A percentile compares a stretch with the other conserved stretches of the same genome.
These are phyloP conservation scores for Alternaria hordeiaustralica DNA, from an alignment of 2,329 filamentous ascomycete species.

Conservation along the genomic window DNA sequence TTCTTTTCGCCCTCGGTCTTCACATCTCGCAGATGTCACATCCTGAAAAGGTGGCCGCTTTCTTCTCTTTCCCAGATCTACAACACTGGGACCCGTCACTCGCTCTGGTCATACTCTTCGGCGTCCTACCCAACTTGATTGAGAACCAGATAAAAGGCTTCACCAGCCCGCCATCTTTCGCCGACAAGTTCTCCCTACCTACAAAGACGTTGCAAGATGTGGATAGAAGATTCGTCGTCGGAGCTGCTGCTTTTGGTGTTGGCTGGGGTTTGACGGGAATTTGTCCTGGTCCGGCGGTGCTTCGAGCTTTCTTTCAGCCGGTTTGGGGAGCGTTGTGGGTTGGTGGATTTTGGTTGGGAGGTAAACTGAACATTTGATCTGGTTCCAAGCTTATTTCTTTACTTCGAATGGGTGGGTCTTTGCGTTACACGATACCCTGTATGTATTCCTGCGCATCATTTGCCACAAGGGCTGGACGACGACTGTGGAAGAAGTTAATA, in stretches of 20 bases:
- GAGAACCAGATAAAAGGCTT: constrained; percentile 34
- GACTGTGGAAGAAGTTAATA: neutral
- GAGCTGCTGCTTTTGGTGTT: constrained; percentile 57
- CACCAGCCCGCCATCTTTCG: constrained; percentile 50
- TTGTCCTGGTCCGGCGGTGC: constrained; percentile 59
- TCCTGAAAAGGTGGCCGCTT: constrained; percentile 58
- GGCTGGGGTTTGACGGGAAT: constrained; percentile 60
- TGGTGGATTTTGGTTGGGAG: constrained; percentile 55
- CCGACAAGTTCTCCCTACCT: constrained; percentile 52
- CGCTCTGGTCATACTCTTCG: constrained; percentile 57
- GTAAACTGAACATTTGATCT: constrained; percentile 8
- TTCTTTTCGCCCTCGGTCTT: constrained; percentile 60
- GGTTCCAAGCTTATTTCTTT: neutral
- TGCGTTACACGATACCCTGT: neutral
- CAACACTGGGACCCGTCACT: constrained; percentile 59
- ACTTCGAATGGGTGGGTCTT: neutral
- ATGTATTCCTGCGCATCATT: neutral
- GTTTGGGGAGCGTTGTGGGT: constrained; percentile 57
- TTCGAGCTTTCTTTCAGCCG: constrained; percentile 56
- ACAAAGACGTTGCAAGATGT: constrained; percentile 55
- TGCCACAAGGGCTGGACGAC: neutral
- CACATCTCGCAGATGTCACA: constrained; percentile 60
- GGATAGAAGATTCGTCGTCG: constrained; percentile 57
- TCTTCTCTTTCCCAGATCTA: constrained; percentile 55
- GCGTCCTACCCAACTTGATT: constrained; percentile 54